Evolutionary conservation across 1,284 basidiomycete genomes (phyloP).

Genomic region (Puccinia horiana): DNA sequence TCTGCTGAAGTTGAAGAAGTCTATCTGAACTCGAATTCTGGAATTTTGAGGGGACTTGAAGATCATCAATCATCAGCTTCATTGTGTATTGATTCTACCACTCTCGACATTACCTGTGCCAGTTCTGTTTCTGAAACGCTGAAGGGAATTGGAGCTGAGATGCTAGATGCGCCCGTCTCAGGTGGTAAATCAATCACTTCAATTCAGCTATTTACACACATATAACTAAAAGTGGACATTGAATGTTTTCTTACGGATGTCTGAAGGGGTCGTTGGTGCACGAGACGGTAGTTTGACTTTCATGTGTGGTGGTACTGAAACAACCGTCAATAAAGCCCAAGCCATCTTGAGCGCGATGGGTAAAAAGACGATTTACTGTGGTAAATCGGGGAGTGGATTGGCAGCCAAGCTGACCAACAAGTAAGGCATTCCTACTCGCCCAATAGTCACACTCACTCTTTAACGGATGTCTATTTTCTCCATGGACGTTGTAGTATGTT

Average conservation of each 20-base stretch:
- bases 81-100: constrained; percentile 82
- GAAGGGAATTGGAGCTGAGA: constrained; percentile 65
- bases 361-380: constrained; percentile 76
- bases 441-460: too few relatives aligned
- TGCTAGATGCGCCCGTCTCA: constrained; percentile 88
- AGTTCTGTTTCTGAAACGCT: constrained; percentile 60
- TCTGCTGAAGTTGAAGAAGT: constrained; percentile 76
- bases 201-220: background rate
- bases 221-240: too few relatives aligned
- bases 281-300: constrained; percentile 82
- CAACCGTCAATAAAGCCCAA: constrained; percentile 67
- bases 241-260: too few relatives aligned
- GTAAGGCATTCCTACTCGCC: constrained; percentile 58
- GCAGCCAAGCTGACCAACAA: constrained; percentile 88
- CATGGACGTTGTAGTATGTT: constrained; percentile 51
- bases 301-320: constrained; percentile 75
- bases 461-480: too few relatives aligned
- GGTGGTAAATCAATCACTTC: constrained; percentile 67
- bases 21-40: constrained; percentile 66
- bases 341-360: constrained; percentile 71
- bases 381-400: constrained; percentile 78
- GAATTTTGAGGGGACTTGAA: constrained; percentile 63
- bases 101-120: constrained; percentile 67
- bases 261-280: constrained; percentile 79
- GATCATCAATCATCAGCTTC: constrained; percentile 59